A percentile compares a stretch with the other conserved stretches of the same genome.
These are phyloP conservation scores for Diplocarpon mali DNA, from an alignment of 2,329 filamentous ascomycete genomes.

Conservation along the genomic window DNA sequence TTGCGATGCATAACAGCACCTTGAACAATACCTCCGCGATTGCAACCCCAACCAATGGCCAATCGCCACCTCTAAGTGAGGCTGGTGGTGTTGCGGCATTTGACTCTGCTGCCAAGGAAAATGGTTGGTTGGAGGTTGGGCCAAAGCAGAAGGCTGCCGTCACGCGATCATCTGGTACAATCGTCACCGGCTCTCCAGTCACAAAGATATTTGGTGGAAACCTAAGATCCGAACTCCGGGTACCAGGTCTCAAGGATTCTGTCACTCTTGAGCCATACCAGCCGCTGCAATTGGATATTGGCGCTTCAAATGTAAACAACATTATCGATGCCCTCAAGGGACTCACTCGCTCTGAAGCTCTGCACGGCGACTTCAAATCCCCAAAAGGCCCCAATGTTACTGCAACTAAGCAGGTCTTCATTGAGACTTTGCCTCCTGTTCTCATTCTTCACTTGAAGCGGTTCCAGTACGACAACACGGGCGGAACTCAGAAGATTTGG, in stretches of 20 bases:
- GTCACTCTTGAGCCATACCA: slow-evolving; percentile 92
- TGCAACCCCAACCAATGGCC: slow-evolving; percentile 31
- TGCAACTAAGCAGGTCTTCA: slow-evolving; percentile 89
- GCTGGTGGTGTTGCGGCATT: slow-evolving; percentile 23
- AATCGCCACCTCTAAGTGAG: slow-evolving; percentile 35
- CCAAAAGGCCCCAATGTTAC: slow-evolving; percentile 63
- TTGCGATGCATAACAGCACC: slow-evolving; percentile 46
- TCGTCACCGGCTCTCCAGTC: slow-evolving; percentile 68
- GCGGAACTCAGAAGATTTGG: slow-evolving; percentile 93
- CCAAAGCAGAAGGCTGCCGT: slow-evolving; percentile 80
- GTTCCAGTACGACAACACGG: slow-evolving; percentile 86
- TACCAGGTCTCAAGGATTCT: slow-evolving; percentile 78
- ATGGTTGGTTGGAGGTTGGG: slow-evolving; percentile 91
- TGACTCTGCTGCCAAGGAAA: slow-evolving; percentile 35
- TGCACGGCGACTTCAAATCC: slow-evolving; percentile 77
- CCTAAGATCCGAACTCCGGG: slow-evolving; percentile 77
- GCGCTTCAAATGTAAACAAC: slow-evolving; percentile 73
- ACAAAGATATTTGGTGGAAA: slow-evolving; percentile 93
- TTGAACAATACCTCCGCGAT: slow-evolving; percentile 31
- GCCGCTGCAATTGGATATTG: slow-evolving; percentile 89
- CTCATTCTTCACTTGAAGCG: slow-evolving; percentile 93
- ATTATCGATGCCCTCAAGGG: slow-evolving; percentile 85
- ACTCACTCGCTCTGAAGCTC: slow-evolving; percentile 70
- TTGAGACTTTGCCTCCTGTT: slow-evolving; percentile 82
- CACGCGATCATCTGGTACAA: slow-evolving; percentile 72